Conservation (phyloP, 2,329 filamentous ascomycete genomes). For the Pezicula radicicola region DNA sequence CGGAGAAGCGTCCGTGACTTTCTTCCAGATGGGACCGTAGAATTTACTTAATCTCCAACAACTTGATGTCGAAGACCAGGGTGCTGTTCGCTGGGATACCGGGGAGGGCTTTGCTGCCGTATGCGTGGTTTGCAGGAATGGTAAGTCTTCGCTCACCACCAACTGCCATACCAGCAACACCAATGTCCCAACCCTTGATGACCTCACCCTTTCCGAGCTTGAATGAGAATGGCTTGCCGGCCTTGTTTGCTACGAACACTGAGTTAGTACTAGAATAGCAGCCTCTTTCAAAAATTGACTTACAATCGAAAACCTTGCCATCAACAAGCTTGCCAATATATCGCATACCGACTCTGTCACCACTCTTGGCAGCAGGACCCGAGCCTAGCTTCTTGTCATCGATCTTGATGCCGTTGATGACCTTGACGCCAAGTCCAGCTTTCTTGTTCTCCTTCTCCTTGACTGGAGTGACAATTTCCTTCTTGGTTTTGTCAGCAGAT, state of each 20-base stretch:
- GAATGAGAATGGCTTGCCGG: slow-evolving; percentile 95
- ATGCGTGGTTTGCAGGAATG: slow-evolving; percentile 83
- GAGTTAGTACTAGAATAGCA: slow-evolving; percentile 20
- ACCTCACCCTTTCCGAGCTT: slow-evolving; percentile 93
- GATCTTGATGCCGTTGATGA: slow-evolving; percentile 83
- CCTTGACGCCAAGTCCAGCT: slow-evolving; percentile 66
- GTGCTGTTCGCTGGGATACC: slow-evolving; percentile 91
- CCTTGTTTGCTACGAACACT: slow-evolving; percentile 78
- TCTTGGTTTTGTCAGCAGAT: slow-evolving; percentile 48
- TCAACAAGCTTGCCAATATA: slow-evolving; percentile 97
- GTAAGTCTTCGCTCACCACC: slow-evolving; percentile 92
- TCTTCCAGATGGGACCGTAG: neutral
- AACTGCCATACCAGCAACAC: slow-evolving; percentile 85
- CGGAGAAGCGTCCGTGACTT: neutral
- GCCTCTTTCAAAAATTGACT: slow-evolving; percentile 33
- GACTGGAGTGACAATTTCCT: slow-evolving; percentile 45
- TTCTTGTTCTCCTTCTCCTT: slow-evolving; percentile 46
- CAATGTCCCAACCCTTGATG: slow-evolving; percentile 98
- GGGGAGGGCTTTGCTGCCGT: slow-evolving; percentile 78
- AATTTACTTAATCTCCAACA: slow-evolving; percentile 75
- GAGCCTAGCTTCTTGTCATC: slow-evolving; percentile 93
- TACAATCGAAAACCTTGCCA: slow-evolving; percentile 93
- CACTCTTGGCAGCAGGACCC: slow-evolving; percentile 83
- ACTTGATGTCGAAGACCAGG: slow-evolving; percentile 87
- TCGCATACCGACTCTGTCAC: slow-evolving; percentile 87